Base-by-base conservation (phyloP, 2,329 filamentous ascomycete species). In the Trichophaea hybrida region DNA sequence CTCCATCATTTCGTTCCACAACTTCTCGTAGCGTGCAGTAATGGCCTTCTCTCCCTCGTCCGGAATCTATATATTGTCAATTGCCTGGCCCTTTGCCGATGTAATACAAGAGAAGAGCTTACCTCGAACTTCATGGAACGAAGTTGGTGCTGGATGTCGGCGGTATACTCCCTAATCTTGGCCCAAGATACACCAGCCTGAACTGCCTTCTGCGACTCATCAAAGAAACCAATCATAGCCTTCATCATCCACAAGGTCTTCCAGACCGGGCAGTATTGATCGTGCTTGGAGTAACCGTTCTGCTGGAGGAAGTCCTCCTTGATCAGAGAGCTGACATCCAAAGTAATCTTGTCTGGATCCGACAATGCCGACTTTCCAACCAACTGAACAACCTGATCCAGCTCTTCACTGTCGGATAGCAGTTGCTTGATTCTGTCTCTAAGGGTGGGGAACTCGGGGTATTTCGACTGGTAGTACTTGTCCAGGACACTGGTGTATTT, bases 181-280 rank as follows among this genome's bases (percentile, higher is more conserved):
- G 78, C 77, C 93, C 93, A 98, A 74, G 77, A 85, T 74, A 91
- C 86, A 62, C 93, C 93, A 73, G 95, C 88, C 5, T 86, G 80
- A 71, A 98, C 81, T 5, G 88, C 89, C 81, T 96, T 97, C 73
- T 97, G 91, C 31, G 88, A 84, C 77, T 98, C 93, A 70, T 98
- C 94, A 72, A 96, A 88, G 81, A 91, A 98, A 60, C 85, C 87
- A 78, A 98, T 87, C 83, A 98, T 97, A 65, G 88, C 85, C 81
- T 94, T 96, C 93, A 98, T 98, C 93, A 98, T 97, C 85, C 93
- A 98, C 73, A 94, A 86, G 0, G 93, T 98, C 84, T 98, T 98
- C 93, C 93, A 98, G 70, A 98, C 81, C 54, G 93, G 93, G 72
- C 93, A 98, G 82, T 94, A 98, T 76, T 97, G 90, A 72, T 98